Percentiles rank a stretch among this genome's conserved stretches.
Conservation (phyloP, 1,284 basidiomycete genomes). For the Leccinum angustisporum region DNA sequence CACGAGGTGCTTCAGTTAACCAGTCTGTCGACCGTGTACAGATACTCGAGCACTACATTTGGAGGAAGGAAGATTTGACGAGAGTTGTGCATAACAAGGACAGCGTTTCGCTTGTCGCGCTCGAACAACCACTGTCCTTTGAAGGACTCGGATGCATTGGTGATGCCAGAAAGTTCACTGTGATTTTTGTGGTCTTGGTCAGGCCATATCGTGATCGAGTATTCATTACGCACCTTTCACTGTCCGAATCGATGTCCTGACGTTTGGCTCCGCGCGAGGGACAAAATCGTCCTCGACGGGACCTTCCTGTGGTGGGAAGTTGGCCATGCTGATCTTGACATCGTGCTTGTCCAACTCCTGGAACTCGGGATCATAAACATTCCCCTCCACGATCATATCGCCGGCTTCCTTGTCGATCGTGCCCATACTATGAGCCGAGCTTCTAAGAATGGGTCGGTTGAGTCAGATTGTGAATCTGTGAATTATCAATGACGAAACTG, state of each 20-base stretch:
- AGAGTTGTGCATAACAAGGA: conserved; percentile 26
- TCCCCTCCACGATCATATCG: conserved; percentile 24
- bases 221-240: conserved; percentile 11
- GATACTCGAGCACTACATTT: conserved; percentile 13
- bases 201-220: background rate
- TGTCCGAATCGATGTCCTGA: conserved; percentile 4
- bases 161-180: conserved; percentile 14
- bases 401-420: conserved; percentile 24
- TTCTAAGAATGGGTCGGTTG: conserved; percentile 4
- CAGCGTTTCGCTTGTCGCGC: conserved; percentile 18
- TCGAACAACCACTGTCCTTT: conserved; percentile 24
- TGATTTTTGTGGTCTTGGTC: background rate
- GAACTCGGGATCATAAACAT: conserved; percentile 29
- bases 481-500: background rate
- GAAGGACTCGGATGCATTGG: conserved; percentile 4
- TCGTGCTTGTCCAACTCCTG: conserved; percentile 20
- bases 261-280: conserved; percentile 15
- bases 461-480: conserved; percentile 1
- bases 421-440: conserved; percentile 28
- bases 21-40: conserved; percentile 23
- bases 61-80: conserved; percentile 21
- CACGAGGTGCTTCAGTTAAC: conserved; percentile 21
- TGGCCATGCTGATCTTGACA: conserved; percentile 9
- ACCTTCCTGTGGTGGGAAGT: conserved; percentile 19
- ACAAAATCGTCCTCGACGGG: conserved; percentile 19